Base-by-base conservation (phyloP, 148 eudicot species). In the Linanthus parryae region DNA sequence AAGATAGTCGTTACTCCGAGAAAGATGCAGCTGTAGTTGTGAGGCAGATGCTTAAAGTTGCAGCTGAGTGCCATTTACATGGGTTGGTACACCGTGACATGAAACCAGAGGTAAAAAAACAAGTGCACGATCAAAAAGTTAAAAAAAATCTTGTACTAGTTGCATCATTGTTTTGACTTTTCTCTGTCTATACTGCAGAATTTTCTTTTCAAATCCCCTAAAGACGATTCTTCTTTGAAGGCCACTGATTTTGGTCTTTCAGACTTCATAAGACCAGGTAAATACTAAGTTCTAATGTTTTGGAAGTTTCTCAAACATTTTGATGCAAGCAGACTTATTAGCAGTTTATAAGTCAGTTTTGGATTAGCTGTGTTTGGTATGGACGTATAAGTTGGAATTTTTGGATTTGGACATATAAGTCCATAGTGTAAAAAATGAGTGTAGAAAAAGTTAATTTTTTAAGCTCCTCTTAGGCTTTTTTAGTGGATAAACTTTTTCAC, bases 61-160 rank as follows among this genome's bases (percentile, higher is more conserved):
- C 97, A 65, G 97, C 95, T 11, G 82, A 91, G 72, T 91, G 97
- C 70, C 97, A 91, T 77, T 77, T 91, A 67, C 88, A 81, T 61
- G 97, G 97, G 61, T 63, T 91, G 69, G 97, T 91, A 42, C 97
- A 91, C 64, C 97, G 97, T 48, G 97, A 91, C 63, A 81, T 91
- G 97, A 91, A 91, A 60, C 97, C 97, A 29, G 97, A 91, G 95
- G 97, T 91, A 69, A 47, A n/a, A n/a, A n/a, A n/a, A n/a, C n/a
- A 37, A 56, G 10, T 45, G 38, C 5, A 24, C 38, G 14, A 14
- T 15, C 19, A 11, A 7, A 40, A 18, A 14, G 16, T 10, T 5
- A 2, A 56, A n/a, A n/a, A n/a, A n/a, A n/a, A n/a, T n/a, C n/a
- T n/a, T n/a, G n/a, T n/a, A n/a, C n/a, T n/a, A n/a, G n/a, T n/a